Percentiles rank a stretch among this genome's conserved stretches.
These are phyloP conservation scores for Macrophomina tecta DNA, from an alignment of 2,329 filamentous ascomycete species.

Conservation along the genomic window DNA sequence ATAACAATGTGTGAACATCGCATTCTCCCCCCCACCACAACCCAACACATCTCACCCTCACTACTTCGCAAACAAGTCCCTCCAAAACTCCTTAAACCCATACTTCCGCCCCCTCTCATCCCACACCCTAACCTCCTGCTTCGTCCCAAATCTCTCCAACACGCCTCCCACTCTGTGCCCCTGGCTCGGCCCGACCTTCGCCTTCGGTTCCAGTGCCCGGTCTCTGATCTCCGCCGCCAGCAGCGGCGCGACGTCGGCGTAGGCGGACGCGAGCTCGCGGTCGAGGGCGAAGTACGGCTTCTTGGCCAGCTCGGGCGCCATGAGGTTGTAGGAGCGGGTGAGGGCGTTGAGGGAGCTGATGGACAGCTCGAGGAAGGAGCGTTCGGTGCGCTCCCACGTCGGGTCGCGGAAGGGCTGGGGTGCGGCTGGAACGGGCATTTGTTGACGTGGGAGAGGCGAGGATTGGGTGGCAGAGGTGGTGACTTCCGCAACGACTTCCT, in stretches of 20 bases:
- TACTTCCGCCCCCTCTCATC: slow-evolving; percentile 80
- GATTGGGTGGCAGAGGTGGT: slow-evolving; percentile 28
- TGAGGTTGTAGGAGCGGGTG: slow-evolving; percentile 89
- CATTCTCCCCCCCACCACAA: background rate
- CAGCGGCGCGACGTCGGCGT: slow-evolving; percentile 80
- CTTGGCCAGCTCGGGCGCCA: slow-evolving; percentile 89
- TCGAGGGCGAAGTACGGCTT: slow-evolving; percentile 89
- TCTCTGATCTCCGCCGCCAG: slow-evolving; percentile 75
- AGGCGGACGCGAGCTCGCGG: slow-evolving; percentile 81
- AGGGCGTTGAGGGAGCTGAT: slow-evolving; percentile 79
- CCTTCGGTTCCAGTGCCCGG: slow-evolving; percentile 61
- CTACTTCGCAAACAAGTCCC: slow-evolving; percentile 67
- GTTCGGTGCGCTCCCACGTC: slow-evolving; percentile 75
- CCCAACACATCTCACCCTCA: background rate
- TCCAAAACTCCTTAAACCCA: slow-evolving; percentile 89
- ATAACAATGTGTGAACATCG: too few relatives aligned
- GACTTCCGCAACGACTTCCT: background rate
- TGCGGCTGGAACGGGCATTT: slow-evolving; percentile 40
- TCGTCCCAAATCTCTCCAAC: slow-evolving; percentile 64
- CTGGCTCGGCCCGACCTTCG: slow-evolving; percentile 37
- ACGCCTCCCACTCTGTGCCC: slow-evolving; percentile 58
- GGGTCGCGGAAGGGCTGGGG: slow-evolving; percentile 75
- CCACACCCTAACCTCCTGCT: slow-evolving; percentile 65
- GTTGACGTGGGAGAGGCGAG: slow-evolving; percentile 29
- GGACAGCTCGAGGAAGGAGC: slow-evolving; percentile 75